Conservation (phyloP, 768 basidiomycete species). For the Termitomyces sp. region DNA sequence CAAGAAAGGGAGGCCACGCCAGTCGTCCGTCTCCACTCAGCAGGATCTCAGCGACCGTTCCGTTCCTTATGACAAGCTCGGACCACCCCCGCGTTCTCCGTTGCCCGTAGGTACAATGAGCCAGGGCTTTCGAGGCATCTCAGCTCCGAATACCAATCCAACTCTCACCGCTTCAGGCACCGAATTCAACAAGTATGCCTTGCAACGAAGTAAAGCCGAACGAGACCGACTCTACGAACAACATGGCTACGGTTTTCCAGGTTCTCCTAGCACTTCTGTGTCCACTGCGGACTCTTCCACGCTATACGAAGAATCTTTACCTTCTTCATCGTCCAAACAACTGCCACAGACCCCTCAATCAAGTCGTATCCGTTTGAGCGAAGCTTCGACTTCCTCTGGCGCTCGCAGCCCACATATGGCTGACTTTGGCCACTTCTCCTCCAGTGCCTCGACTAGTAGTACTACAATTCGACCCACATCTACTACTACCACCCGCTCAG, state of each 20-base stretch:
- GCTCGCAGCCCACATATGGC: constrained; percentile 46
- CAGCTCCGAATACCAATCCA: constrained; percentile 83
- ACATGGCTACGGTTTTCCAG: constrained; percentile 38
- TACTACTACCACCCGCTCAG: constrained; percentile 52
- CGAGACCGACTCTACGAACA: constrained; percentile 52
- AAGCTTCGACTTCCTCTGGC: constrained; percentile 52
- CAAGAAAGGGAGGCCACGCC: constrained; percentile 59
- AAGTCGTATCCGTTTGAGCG: constrained; percentile 49
- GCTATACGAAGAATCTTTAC: constrained; percentile 50
- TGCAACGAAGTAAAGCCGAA: constrained; percentile 51
- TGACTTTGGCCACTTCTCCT: constrained; percentile 51
- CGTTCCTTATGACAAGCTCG: constrained; percentile 71
- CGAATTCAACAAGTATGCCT: constrained; percentile 62
- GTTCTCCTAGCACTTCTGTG: constrained; percentile 49
- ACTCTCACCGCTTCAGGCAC: constrained; percentile 70
- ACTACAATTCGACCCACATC: constrained; percentile 51
- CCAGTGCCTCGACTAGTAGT: constrained; percentile 23
- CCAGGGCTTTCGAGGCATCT: constrained; percentile 65
- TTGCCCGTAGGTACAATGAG: constrained; percentile 53
- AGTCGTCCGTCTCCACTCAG: constrained; percentile 57
- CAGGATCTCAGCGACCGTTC: constrained; percentile 65
- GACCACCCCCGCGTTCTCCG: constrained; percentile 56
- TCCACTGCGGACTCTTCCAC: constrained; percentile 61
- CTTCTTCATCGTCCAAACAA: constrained; percentile 29
- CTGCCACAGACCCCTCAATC: constrained; percentile 35